These are phyloP conservation scores for Cucumis cinereus DNA, from an alignment of 306 rosid species.

Conservation along the genomic window DNA sequence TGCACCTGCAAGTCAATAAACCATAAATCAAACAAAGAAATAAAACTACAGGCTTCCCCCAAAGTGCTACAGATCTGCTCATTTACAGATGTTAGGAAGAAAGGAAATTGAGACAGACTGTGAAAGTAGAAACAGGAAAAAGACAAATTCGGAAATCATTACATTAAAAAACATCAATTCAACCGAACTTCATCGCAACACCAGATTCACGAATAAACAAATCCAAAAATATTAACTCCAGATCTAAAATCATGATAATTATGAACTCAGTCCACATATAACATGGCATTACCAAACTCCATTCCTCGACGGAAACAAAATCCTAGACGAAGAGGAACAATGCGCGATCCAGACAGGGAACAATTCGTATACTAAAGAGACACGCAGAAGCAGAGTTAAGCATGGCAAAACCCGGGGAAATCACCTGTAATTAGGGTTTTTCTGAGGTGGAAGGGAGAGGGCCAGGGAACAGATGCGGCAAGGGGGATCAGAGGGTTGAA, in stretches of 20 bases:
- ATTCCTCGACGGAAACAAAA: background rate
- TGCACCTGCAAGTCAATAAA: slow-evolving; percentile 48
- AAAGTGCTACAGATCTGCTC: background rate
- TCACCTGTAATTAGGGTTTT: slow-evolving; percentile 86
- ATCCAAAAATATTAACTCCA: background rate
- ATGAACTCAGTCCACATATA: background rate
- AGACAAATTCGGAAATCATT: background rate
- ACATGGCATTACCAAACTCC: background rate
- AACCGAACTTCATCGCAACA: background rate
- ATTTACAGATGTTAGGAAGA: background rate
- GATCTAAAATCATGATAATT: background rate
- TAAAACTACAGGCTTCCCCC: background rate
- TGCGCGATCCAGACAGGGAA: slow-evolving; percentile 1
- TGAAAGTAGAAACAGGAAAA: background rate
- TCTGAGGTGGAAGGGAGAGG: slow-evolving; percentile 44
- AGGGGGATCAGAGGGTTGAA: slow-evolving; percentile 75
- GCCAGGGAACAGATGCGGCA: slow-evolving; percentile 68
- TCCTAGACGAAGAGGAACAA: background rate
- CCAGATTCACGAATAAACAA: background rate
- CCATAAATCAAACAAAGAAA: background rate
- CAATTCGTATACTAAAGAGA: too few species aligned
- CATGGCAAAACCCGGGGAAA: background rate
- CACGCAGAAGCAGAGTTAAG: background rate
- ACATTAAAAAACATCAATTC: background rate
- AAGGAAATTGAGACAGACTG: background rate